These are phyloP conservation scores for Sporothrix phasma DNA, from an alignment of 2,329 filamentous ascomycete species.

Conservation along the genomic window DNA sequence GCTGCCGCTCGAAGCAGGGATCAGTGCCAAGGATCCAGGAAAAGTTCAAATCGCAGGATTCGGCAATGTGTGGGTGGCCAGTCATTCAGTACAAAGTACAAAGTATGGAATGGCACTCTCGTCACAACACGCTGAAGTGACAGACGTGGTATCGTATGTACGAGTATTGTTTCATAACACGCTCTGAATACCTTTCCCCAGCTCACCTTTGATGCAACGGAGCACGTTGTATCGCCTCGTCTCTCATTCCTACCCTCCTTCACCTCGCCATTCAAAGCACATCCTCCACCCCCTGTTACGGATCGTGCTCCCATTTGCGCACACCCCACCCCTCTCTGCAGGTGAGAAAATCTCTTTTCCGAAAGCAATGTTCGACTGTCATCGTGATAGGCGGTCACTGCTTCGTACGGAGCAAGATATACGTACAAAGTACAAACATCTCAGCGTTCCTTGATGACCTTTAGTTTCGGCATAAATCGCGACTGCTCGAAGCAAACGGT, in stretches of 20 bases:
- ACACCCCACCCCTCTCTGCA: slow-evolving; percentile 9
- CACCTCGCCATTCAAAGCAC: not conserved
- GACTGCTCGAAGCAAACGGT: not conserved
- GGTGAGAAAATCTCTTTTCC: not conserved
- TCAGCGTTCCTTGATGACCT: not conserved
- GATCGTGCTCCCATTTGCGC: slow-evolving; percentile 10
- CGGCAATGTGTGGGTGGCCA: not conserved
- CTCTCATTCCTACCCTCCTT: not conserved
- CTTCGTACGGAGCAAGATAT: no score
- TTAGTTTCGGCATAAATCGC: not conserved
- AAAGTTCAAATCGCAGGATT: not conserved
- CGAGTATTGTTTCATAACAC: not conserved
- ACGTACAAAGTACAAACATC: no score
- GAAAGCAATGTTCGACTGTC: not conserved
- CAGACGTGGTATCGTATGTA: not conserved
- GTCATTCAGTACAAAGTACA: not conserved
- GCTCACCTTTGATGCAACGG: not conserved
- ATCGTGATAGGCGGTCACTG: not conserved
- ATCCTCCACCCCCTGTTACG: slow-evolving; percentile 3
- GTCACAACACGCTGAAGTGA: not conserved
- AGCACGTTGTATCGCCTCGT: not conserved
- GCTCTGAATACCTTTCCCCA: not conserved
- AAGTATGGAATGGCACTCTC: no score
- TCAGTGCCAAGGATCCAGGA: not conserved
- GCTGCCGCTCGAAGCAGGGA: slow-evolving; percentile 7